Evolutionary conservation across 805 yeast species (phyloP), one percentile per base, ranked within the genome.

Genomic region (Kodamaea laetipori): DNA sequence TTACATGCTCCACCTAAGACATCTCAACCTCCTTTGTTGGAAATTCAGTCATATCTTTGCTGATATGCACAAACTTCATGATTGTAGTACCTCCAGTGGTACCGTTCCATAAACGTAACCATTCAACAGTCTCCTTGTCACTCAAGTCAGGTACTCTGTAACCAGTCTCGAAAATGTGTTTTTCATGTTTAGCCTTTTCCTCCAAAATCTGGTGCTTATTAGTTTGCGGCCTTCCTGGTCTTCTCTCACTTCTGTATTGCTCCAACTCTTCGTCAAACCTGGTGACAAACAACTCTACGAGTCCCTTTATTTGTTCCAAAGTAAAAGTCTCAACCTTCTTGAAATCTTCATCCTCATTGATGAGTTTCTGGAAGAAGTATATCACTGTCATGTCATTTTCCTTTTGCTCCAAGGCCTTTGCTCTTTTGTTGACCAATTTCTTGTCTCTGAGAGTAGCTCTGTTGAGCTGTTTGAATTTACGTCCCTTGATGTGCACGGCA

Each of bases 171-270:
- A 77, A 89, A 44, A 84, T 80, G 31, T 77, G 76, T 28, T 56
- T 40, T 44, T 90, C 97, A 37, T 74, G 66, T 41, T 83, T 80
- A 36, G 73, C 72, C 56, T 78, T 78, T 50, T 76, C 77, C 53
- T 86, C 84, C 45, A 90, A 62, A 16, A 78, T 55, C 51, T 80
- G 82, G 55, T 88, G 96, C 57, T 81, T 80, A 47, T 77, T 78
- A 4, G 86, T 65, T 12, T 86, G 76, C 7, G 99, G 96, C 67
- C 98, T 77, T 12, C 95, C 95, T n/a, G 90, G 81, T 59, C 96
- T 78, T 70, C 96, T 79, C 43, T 74, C 78, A 4, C 60, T 64
- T 48, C 75, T 77, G 44, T 87, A 68, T 40, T 70, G 70, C n/a
- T 76, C 76, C 40, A 92, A 60, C 59, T 90, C 97, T 11, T 79